A percentile compares a stretch with the other conserved stretches of the same genome.
Conservation (phyloP, 495 filamentous ascomycete genomes). For the Arthonia radiata region DNA sequence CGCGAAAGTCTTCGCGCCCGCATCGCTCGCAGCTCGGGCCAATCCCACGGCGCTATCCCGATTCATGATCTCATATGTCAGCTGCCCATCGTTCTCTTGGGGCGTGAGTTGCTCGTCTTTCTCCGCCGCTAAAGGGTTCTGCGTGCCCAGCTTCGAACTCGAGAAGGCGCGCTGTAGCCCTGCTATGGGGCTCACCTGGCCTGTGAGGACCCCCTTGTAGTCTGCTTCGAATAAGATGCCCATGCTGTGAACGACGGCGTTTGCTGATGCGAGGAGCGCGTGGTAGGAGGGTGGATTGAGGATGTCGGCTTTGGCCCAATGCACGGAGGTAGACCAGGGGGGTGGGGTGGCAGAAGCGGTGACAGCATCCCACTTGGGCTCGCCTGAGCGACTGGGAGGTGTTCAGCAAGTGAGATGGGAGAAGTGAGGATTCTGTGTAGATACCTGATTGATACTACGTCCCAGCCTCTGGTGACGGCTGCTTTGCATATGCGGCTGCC, state of each 20-base stretch:
- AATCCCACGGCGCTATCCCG: conserved; percentile 62
- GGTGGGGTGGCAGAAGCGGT: conserved; percentile 50
- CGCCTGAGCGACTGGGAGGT: conserved; percentile 52
- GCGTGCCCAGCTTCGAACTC: conserved; percentile 31
- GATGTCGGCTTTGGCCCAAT: conserved; percentile 73
- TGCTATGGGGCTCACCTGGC: conserved; percentile 46
- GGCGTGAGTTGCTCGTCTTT: conserved; percentile 32
- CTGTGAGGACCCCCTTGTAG: conserved; percentile 79
- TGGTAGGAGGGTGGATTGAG: conserved; percentile 57
- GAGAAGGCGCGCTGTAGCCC: conserved; percentile 60
- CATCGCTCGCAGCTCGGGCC: conserved; percentile 48
- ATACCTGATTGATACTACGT: conserved; percentile 72
- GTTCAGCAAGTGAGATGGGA: background rate
- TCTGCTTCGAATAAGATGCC: conserved; percentile 95
- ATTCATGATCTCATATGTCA: conserved; percentile 98
- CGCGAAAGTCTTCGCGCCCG: conserved; percentile 42
- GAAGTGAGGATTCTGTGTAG: conserved; percentile 1
- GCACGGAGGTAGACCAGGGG: conserved; percentile 53
- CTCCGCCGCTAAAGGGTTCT: conserved; percentile 36
- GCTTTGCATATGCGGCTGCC: conserved; percentile 81
- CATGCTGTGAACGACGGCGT: conserved; percentile 76
- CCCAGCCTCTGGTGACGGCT: conserved; percentile 59
- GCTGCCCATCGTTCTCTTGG: conserved; percentile 41
- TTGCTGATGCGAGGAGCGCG: conserved; percentile 40
- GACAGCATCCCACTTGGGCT: conserved; percentile 58